Percentiles rank a stretch among this genome's conserved stretches.
These are phyloP conservation scores for Epichloe coenophiala DNA, from an alignment of 2,329 filamentous ascomycete genomes.

Conservation along the genomic window DNA sequence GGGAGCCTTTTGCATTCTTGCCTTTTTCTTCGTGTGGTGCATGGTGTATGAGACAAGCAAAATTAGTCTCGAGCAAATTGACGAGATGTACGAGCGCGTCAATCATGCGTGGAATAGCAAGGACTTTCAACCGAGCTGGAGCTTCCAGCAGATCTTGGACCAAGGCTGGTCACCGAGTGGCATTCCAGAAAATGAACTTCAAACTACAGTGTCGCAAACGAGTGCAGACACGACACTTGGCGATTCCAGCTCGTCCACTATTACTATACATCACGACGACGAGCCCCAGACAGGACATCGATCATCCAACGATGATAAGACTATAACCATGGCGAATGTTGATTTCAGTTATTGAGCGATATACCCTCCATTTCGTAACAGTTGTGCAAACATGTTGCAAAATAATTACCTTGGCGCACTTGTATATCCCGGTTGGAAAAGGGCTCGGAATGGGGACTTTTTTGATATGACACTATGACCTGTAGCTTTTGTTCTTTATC, in stretches of 20 bases:
- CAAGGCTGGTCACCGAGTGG: conserved; percentile 46
- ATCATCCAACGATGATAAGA: conserved; percentile 35
- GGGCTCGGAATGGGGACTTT: background rate
- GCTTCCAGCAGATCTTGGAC: conserved; percentile 53
- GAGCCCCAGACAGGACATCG: conserved; percentile 20
- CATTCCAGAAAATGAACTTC: conserved; percentile 37
- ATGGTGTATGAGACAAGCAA: conserved; percentile 69
- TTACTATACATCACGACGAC: conserved; percentile 22
- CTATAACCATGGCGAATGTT: conserved; percentile 41
- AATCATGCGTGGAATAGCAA: conserved; percentile 58
- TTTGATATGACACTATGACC: conserved; percentile 2
- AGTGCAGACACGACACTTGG: conserved; percentile 28
- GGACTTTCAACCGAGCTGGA: conserved; percentile 54
- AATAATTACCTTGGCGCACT: background rate
- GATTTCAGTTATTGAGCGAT: conserved; percentile 43
- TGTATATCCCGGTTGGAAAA: background rate
- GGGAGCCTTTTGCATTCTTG: conserved; percentile 61
- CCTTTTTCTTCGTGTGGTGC: conserved; percentile 58
- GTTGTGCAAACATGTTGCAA: background rate
- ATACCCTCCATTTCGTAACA: conserved; percentile 1
- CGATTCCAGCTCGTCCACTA: conserved; percentile 26
- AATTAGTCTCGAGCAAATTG: conserved; percentile 64
- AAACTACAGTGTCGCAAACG: conserved; percentile 32
- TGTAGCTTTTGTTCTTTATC: background rate
- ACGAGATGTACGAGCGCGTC: conserved; percentile 64